Percentiles rank a stretch among this genome's conserved stretches.
These are phyloP conservation scores for Exobasidium cylindrosporum DNA, from an alignment of 1,284 basidiomycete genomes.

Conservation along the genomic window DNA sequence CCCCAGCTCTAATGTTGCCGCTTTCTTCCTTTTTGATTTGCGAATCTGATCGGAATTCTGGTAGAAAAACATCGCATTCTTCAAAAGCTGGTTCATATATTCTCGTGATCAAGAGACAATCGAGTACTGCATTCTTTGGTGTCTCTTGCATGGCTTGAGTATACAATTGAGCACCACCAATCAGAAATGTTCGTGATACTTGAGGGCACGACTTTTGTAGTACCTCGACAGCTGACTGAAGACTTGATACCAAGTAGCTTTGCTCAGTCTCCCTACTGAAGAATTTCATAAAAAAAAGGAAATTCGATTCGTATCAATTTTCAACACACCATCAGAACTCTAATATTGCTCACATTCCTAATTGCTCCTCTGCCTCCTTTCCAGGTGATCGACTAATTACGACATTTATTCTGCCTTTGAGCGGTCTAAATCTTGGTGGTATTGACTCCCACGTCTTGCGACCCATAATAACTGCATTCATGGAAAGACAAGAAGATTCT, in stretches of 20 bases:
- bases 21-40: constrained; percentile 23
- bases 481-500: constrained; percentile 42
- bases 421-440: constrained; percentile 79
- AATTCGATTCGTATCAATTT: background rate
- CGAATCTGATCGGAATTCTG: constrained; percentile 63
- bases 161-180: constrained; percentile 86
- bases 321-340: background rate
- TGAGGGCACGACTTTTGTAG: constrained; percentile 18
- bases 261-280: constrained; percentile 4
- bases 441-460: constrained; percentile 98
- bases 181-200: constrained; percentile 66
- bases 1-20: background rate
- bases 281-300: too few relatives aligned
- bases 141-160: constrained; percentile 58
- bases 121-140: constrained; percentile 17
- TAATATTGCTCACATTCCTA: constrained; percentile 13
- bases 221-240: constrained; percentile 45
- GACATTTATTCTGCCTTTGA: constrained; percentile 74
- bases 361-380: constrained; percentile 24
- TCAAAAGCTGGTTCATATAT: constrained; percentile 71
- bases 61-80: constrained; percentile 82
- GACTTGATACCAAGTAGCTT: constrained; percentile 16
- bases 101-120: constrained; percentile 70
- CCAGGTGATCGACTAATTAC: constrained; percentile 70
- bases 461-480: constrained; percentile 93